A percentile compares a stretch with the other conserved stretches of the same genome.
Conservation (phyloP, 2,329 filamentous ascomycete genomes). For the Ilyonectria robusta region DNA sequence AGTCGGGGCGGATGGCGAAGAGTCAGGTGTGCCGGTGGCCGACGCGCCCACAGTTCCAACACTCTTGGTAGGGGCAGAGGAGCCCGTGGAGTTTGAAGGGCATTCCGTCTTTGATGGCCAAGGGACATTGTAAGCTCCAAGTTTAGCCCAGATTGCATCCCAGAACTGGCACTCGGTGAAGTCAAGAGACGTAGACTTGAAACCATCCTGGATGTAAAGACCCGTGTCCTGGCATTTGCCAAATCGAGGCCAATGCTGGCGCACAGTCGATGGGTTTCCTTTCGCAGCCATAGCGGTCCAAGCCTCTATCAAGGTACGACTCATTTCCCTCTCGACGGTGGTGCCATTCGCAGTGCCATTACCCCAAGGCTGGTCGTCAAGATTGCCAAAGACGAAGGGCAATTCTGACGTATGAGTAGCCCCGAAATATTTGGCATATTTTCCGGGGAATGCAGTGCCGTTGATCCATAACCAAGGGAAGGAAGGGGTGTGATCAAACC, state of each 20-base stretch:
- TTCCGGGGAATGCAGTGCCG: conserved; percentile 18
- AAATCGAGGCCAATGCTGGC: conserved; percentile 30
- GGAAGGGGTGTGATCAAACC: conserved; percentile 30
- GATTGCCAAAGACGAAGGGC: conserved; percentile 36
- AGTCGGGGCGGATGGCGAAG: background rate
- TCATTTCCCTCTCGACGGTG: conserved; percentile 25
- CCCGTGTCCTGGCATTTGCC: background rate
- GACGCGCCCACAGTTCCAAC: background rate
- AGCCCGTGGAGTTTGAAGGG: background rate
- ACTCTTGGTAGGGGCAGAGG: background rate
- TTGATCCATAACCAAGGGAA: conserved; percentile 35
- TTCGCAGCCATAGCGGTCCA: conserved; percentile 37
- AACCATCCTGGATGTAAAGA: conserved; percentile 4
- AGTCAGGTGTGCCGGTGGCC: background rate
- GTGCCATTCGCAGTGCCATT: conserved; percentile 32
- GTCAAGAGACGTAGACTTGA: conserved; percentile 5
- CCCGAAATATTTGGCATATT: conserved; percentile 22
- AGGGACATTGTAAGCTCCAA: conserved; percentile 24
- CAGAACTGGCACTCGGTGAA: conserved; percentile 39
- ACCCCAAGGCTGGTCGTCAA: conserved; percentile 35
- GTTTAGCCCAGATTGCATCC: conserved; percentile 33
- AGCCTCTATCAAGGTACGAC: conserved; percentile 25
- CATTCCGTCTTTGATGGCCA: conserved; percentile 7
- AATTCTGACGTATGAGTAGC: conserved; percentile 36
- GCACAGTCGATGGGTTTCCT: conserved; percentile 23